These are phyloP conservation scores for Laetiporus sulphureus DNA, from an alignment of 1,284 basidiomycete genomes.

Conservation along the genomic window DNA sequence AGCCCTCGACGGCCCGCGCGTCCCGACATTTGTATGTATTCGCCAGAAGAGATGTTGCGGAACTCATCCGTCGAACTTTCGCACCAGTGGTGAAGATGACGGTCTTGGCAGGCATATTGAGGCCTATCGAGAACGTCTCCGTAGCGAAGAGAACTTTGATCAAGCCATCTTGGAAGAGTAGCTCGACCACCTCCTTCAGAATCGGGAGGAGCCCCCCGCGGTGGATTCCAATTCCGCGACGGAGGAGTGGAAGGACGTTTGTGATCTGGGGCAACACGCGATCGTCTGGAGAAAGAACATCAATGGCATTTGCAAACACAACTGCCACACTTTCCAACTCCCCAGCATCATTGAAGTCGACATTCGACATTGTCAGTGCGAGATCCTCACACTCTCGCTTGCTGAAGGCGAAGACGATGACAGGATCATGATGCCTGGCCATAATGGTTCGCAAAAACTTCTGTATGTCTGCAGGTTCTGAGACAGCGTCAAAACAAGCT, in stretches of 20 bases:
- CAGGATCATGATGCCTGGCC: constrained; percentile 96
- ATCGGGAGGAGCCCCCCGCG: constrained; percentile 97
- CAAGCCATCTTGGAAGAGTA: constrained; percentile 98
- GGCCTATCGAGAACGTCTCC: constrained; percentile 98
- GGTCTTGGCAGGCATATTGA: constrained; percentile 99
- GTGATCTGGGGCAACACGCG: constrained; percentile 90
- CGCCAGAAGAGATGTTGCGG: constrained; percentile 83
- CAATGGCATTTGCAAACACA: constrained; percentile 95
- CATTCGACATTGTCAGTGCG: constrained; percentile 88
- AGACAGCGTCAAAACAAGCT: constrained; percentile 2
- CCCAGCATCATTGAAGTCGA: constrained; percentile 93
- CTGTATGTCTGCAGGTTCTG: constrained; percentile 88
- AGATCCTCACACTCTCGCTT: constrained; percentile 96
- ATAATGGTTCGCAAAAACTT: constrained; percentile 99
- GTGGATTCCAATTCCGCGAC: constrained; percentile 97
- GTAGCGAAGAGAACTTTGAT: constrained; percentile 99
- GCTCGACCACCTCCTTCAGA: constrained; percentile 98
- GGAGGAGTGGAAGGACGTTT: constrained; percentile 88
- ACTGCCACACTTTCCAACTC: constrained; percentile 86
- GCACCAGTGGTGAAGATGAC: constrained; percentile 95
- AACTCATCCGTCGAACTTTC: constrained; percentile 97
- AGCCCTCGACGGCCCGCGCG: constrained; percentile 95
- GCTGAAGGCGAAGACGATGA: constrained; percentile 98
- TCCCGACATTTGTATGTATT: constrained; percentile 99
- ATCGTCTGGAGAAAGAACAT: constrained; percentile 85